Base-by-base conservation (phyloP, 1,284 basidiomycete genomes). In the Cryptococcus wingfieldii region DNA sequence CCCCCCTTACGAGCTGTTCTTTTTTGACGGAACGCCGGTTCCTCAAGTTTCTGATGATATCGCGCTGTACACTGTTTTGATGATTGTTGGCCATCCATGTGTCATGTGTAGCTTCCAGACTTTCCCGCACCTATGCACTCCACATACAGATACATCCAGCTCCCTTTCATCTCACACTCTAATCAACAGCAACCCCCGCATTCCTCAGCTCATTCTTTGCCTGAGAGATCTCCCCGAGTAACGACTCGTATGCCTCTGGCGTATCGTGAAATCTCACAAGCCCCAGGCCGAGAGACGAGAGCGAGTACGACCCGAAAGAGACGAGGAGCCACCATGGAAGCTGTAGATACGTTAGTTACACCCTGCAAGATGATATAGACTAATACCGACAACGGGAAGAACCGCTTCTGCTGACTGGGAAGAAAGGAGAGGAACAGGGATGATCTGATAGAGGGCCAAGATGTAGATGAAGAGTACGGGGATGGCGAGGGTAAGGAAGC, bases 301-400 rank as follows among this genome's bases (percentile, higher is more conserved):
- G 80, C 5, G 85, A 86, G 68, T 87, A 89, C 1, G 86, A 82
- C 9, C 87, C 87, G 59, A 88, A 87, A 2, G 84, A 77, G 2
- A 89, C 85, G 23, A 89, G 80, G 19, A 87, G 68, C 86, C 86
- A 88, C 84, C 85, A 89, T 2, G 86, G 86, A 46, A 88, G 71
- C 86, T 88, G 60, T n/a, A 38, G 28, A 1, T 23, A 48, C 16
- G 27, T 37, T 25, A 23, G 9, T 28, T 23, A 25, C 48, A 31
- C 16, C 23, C 10, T 42, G 6, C 4, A 13, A 23, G 39, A 19
- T n/a, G 9, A 46, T 19, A 27, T 9, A 47, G 16, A 38, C 19
- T 13, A 8, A 10, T n/a, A 75, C 78, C 63, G 58, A 86, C 85
- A 55, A 86, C 81, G 27, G 86, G 83, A n/a, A 87, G 65, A 27